Evolutionary conservation across 2,329 filamentous ascomycete species (phyloP).

Genomic region (Aspergillus sp.): DNA sequence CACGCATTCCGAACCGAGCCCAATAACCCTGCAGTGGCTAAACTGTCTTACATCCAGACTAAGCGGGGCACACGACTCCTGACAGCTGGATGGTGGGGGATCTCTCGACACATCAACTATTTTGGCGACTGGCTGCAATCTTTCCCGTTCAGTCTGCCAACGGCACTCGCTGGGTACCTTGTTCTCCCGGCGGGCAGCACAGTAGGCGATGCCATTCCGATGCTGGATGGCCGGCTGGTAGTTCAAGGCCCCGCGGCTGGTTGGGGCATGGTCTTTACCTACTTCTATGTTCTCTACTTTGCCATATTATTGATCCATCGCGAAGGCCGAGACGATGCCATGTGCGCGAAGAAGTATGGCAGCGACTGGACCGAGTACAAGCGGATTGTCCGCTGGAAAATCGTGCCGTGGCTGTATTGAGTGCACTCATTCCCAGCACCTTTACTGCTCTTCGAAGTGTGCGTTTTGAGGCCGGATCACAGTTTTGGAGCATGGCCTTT

Average conservation of each 20-base stretch:
- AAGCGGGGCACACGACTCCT: constrained; percentile 75
- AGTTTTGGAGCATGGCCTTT: no score
- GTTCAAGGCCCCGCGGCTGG: constrained; percentile 43
- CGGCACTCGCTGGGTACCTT: constrained; percentile 75
- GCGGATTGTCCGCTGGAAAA: constrained; percentile 1
- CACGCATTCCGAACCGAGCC: constrained; percentile 86
- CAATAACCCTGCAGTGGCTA: constrained; percentile 71
- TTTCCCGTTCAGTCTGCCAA: constrained; percentile 83
- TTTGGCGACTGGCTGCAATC: constrained; percentile 88
- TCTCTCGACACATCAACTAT: constrained; percentile 89
- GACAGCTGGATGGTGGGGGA: constrained; percentile 86
- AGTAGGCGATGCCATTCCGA: constrained; percentile 23
- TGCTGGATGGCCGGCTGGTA: constrained; percentile 47
- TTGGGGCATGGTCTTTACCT: constrained; percentile 81
- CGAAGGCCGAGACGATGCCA: constrained; percentile 79
- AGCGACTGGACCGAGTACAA: constrained; percentile 86
- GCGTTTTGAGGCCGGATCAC: no score
- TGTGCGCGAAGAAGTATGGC: constrained; percentile 84
- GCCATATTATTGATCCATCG: constrained; percentile 79
- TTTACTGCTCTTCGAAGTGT: no score
- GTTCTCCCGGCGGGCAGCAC: constrained; percentile 45
- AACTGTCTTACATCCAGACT: constrained; percentile 81
- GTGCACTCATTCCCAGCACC: background rate
- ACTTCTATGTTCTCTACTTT: constrained; percentile 92
- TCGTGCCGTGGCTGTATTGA: constrained; percentile 2